Conservation (phyloP, 2,329 filamentous ascomycete genomes). For the Blastomyces gilchristii region DNA sequence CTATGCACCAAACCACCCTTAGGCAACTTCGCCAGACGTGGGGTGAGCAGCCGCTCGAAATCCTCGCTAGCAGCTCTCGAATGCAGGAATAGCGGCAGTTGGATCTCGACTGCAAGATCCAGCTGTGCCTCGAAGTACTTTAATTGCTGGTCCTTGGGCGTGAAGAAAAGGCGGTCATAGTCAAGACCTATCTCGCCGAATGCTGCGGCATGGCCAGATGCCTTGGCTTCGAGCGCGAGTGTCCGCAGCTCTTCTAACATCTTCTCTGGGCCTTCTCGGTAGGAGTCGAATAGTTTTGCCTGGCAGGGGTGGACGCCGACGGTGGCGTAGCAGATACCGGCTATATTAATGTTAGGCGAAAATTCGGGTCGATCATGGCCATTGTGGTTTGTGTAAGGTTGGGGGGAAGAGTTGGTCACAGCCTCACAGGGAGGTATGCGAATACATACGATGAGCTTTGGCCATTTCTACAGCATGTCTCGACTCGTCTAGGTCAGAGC, state of each 20-base stretch:
- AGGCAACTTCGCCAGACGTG: conserved; percentile 54
- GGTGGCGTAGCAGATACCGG: conserved; percentile 75
- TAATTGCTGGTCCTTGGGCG: conserved; percentile 66
- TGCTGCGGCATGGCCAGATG: conserved; percentile 55
- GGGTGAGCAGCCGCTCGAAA: conserved; percentile 62
- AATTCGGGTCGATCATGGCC: neutral
- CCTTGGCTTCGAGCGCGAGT: conserved; percentile 53
- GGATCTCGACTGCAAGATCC: conserved; percentile 62
- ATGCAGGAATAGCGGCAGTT: conserved; percentile 84
- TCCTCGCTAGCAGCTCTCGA: conserved; percentile 78
- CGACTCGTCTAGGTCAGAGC: conserved; percentile 73
- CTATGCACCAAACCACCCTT: conserved; percentile 81
- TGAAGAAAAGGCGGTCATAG: conserved; percentile 83
- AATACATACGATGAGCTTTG: conserved; percentile 56
- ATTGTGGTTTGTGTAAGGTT: neutral
- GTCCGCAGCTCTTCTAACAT: conserved; percentile 49
- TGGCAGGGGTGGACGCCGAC: conserved; percentile 91
- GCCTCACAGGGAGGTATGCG: neutral
- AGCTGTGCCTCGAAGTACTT: conserved; percentile 80
- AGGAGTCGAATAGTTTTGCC: conserved; percentile 62
- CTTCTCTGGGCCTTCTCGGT: conserved; percentile 37
- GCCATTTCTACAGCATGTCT: conserved; percentile 64
- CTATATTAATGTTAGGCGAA: conserved; percentile 33
- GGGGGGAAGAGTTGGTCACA: neutral
- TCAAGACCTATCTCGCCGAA: conserved; percentile 95